Evolutionary conservation across 306 rosid species (phyloP), one percentile per base, ranked within the genome.

Genomic region (Medicago lupulina): DNA sequence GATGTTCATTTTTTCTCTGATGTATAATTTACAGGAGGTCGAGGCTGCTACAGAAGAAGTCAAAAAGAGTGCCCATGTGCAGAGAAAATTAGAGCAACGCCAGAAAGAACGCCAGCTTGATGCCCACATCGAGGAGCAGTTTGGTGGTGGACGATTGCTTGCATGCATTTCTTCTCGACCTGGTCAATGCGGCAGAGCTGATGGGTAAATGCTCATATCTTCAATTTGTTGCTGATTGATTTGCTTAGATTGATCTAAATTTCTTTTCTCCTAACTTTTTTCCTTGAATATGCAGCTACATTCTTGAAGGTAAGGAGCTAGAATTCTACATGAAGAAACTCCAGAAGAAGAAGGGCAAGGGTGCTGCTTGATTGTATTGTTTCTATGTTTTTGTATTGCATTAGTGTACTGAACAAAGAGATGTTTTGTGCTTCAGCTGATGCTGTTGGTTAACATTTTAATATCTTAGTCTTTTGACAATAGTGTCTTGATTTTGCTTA

Each of bases 101-200:
- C 86, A 73, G 76, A 69, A 80, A 6, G 86, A 85, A 0, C 83
- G 86, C 5, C 61, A 53, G 1, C 86, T 85, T 6, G 86, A 85
- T 18, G 0, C 83, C 1, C 89, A 85, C 49, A 80, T 85, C 57
- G 89, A 85, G 77, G 89, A 85, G 79, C 86, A 85, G 39, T 85
- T 85, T 54, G 81, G 79, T 12, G 74, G 82, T 73, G 89, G 89
- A 3, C 55, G 89, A 21, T 36, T 85, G 86, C 21, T 85, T 47
- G 89, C 89, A 9, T 73, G 86, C 51, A 86, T 86, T 55, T 83
- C 89, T 25, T 86, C 89, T 40, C 84, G 89, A 3, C 89, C 89
- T 21, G 89, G 89, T 6, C 89, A 86, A 74, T 86, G 89, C 16
- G 89, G 89, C 73, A 62, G 89, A 39, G 83, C 86, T 73, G 89